phyloP scores from a whole-genome alignment of 192 early-diverging fungal genomes.

The Coemansia sp. region DNA sequence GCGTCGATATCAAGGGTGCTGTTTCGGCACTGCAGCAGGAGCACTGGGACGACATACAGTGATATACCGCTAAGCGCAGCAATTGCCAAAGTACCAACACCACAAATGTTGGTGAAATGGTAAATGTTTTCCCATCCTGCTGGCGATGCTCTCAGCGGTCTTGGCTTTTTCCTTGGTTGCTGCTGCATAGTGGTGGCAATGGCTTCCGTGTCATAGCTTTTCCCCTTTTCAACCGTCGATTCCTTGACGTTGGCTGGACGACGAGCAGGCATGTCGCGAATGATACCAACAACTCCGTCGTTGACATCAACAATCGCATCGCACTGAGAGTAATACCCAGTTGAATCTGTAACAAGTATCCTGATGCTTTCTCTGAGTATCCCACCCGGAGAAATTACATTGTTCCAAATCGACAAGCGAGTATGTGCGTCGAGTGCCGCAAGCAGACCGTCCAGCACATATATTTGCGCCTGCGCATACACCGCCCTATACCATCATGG shows the following conservation, averaged over 20 bases:
- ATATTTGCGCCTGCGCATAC: constrained; percentile 73
- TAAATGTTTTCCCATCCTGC: not conserved
- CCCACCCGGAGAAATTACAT: constrained; percentile 40
- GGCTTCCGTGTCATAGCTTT: not conserved
- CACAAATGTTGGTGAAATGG: constrained; percentile 17
- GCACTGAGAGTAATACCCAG: constrained; percentile 47
- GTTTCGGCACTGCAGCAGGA: constrained; percentile 14
- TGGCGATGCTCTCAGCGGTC: not conserved
- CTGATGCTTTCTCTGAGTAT: constrained; percentile 32
- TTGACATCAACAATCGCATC: constrained; percentile 47
- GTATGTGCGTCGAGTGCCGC: constrained; percentile 73
- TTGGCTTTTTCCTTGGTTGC: not conserved
- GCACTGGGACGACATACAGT: constrained; percentile 15
- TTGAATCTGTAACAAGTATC: constrained; percentile 56
- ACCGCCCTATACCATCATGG: constrained; percentile 55
- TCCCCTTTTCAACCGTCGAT: no score
- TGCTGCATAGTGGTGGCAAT: not conserved
- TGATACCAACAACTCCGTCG: constrained; percentile 20
- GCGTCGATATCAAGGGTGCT: not conserved
- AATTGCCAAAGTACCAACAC: constrained; percentile 7
- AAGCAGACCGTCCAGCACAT: constrained; percentile 78
- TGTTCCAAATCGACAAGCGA: constrained; percentile 65
- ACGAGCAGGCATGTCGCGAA: not conserved
- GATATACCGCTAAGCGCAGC: constrained; percentile 12
- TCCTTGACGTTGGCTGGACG: no score